Base-by-base conservation (phyloP, 2,329 filamentous ascomycete genomes). In the Cercospora sojina region DNA sequence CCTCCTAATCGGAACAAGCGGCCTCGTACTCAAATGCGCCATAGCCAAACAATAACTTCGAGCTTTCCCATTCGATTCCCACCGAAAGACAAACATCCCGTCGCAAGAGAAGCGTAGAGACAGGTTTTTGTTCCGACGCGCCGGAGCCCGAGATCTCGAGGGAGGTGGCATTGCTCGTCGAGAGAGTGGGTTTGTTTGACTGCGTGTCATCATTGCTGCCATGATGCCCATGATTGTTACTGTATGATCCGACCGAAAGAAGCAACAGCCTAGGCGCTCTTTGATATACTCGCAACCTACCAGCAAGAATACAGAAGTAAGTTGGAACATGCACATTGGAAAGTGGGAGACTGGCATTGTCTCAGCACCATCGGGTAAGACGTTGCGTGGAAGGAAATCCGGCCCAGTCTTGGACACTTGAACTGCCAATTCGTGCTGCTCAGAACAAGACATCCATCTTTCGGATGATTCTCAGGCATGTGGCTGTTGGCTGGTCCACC, bases 1-100 rank as follows among this genome's bases (percentile, higher is more conserved):
- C 90, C 70, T 88, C 88, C 60, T 90, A 87, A 59, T 90, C 87
- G n/a, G 93, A 13, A 93, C 91, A 75, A 97, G 97, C 1, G 89
- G 91, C 79, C 93, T 94, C 66, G 97, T 85, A 60, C 92, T n/a
- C n/a, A n/a, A n/a, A n/a, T n/a, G n/a, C n/a, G n/a, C n/a, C n/a
- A n/a, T n/a, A n/a, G n/a, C n/a, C n/a, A n/a, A n/a, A n/a, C n/a
- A n/a, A n/a, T n/a, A n/a, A n/a, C n/a, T n/a, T n/a, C n/a, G n/a
- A n/a, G n/a, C n/a, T n/a, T n/a, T n/a, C n/a, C n/a, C n/a, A n/a
- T n/a, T n/a, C n/a, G n/a, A n/a, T n/a, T n/a, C n/a, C n/a, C n/a
- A n/a, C n/a, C n/a, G n/a, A n/a, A n/a, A n/a, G n/a, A n/a, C n/a
- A n/a, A n/a, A n/a, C n/a, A n/a, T n/a, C n/a, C n/a, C n/a, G n/a